Conservation (phyloP, 768 basidiomycete species). For the Boletus vermiculosoides region DNA sequence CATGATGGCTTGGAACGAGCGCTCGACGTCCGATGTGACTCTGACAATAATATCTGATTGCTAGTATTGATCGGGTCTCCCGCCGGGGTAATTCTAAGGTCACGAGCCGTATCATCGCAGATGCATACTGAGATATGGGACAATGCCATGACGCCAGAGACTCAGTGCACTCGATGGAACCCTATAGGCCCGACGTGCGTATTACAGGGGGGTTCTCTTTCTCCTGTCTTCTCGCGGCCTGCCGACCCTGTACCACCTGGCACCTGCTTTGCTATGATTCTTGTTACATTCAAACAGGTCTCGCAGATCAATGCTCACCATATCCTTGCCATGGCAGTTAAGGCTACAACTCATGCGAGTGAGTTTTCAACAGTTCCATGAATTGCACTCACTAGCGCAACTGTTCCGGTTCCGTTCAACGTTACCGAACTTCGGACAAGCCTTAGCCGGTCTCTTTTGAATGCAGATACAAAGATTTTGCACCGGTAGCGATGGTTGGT, state of each 20-base stretch:
- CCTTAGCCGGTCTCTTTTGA: slow-evolving; percentile 3
- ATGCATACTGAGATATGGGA: neutral
- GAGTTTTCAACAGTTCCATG: neutral
- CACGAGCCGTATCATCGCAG: neutral
- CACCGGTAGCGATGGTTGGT: neutral
- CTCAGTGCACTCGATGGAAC: neutral
- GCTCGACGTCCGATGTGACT: no score
- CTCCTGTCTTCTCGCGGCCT: neutral
- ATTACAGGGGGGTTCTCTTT: neutral
- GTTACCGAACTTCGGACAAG: neutral
- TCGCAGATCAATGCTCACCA: neutral
- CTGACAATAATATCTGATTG: no score
- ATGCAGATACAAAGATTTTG: slow-evolving; percentile 13
- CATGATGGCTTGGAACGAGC: no score
- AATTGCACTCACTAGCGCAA: no score
- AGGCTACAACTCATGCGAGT: neutral
- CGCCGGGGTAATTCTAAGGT: no score
- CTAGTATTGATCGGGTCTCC: no score
- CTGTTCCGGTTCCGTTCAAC: neutral
- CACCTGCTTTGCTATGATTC: neutral
- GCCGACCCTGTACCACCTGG: neutral
- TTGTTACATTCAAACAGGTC: neutral
- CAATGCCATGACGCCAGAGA: no score
- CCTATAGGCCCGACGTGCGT: neutral
- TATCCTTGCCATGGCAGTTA: neutral